Conservation (phyloP, 345 rosid genomes). For the Combretum micranthum region DNA sequence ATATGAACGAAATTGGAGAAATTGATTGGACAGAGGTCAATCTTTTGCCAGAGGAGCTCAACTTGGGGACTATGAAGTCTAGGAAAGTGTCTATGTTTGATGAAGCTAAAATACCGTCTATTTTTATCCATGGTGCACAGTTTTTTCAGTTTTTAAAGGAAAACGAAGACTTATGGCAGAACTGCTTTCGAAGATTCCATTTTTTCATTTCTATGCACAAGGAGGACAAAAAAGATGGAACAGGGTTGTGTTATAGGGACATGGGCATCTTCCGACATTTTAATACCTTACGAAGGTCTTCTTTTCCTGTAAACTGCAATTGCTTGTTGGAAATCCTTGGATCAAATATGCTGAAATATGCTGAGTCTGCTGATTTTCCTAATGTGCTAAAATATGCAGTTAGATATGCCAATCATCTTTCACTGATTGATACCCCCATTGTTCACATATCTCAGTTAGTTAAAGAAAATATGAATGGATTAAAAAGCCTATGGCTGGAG, state of each 20-base stretch:
- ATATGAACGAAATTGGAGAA: conserved; percentile 7
- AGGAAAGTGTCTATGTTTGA: neutral
- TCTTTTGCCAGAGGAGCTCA: conserved; percentile 8
- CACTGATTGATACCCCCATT: conserved; percentile 18
- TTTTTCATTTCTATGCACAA: conserved; percentile 1
- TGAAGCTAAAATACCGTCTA: conserved; percentile 1
- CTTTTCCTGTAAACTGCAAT: too few species aligned
- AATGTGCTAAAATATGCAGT: conserved; percentile 9
- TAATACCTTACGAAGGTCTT: too few species aligned
- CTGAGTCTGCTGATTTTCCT: conserved; percentile 16
- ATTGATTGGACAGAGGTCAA: conserved; percentile 13
- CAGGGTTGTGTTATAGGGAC: neutral
- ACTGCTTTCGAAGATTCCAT: neutral
- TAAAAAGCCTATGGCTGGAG: conserved; percentile 31
- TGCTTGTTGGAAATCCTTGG: too few species aligned
- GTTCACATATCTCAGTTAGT: conserved; percentile 25
- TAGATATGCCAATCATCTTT: conserved; percentile 17
- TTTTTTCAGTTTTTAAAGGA: conserved; percentile 11
- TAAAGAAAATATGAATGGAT: conserved; percentile 6
- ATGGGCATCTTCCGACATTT: too few species aligned
- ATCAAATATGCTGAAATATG: conserved; percentile 17
- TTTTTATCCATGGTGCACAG: conserved; percentile 3
- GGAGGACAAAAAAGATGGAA: neutral
- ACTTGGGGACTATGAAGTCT: conserved; percentile 10
- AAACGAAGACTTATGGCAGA: conserved; percentile 1